These are phyloP conservation scores for Dactylellina parvicollis DNA, from an alignment of 2,329 filamentous ascomycete species.

Conservation along the genomic window DNA sequence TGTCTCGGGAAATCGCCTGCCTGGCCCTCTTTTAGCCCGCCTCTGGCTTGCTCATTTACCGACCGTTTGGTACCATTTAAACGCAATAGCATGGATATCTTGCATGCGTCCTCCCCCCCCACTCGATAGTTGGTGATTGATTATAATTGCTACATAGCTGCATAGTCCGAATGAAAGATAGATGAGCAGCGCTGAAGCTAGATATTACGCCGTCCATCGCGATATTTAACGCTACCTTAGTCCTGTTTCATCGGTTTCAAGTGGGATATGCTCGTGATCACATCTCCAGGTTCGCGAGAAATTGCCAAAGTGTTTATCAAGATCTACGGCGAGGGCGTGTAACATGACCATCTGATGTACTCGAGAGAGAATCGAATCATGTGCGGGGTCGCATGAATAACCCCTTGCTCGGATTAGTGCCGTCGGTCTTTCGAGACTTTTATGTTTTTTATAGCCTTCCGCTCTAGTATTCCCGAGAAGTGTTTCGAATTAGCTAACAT, in stretches of 20 bases:
- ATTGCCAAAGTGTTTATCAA: neutral
- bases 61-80: slow-evolving; percentile 35
- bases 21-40: slow-evolving; percentile 9
- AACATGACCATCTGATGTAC: slow-evolving; percentile 39
- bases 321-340: neutral
- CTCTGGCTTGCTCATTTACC: slow-evolving; percentile 27
- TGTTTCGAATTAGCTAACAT: neutral
- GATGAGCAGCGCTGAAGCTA: too few relatives aligned
- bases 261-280: slow-evolving; percentile 1
- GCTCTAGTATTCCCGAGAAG: neutral
- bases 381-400: slow-evolving; percentile 35
- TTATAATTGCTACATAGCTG: neutral
- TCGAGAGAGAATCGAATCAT: slow-evolving; percentile 30
- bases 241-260: slow-evolving; percentile 28
- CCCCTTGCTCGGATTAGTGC: slow-evolving; percentile 17
- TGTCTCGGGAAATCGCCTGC: slow-evolving; percentile 5
- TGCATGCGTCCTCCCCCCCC: neutral
- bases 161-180: too few relatives aligned
- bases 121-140: neutral
- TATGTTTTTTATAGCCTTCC: neutral
- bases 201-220: too few relatives aligned
- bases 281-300: neutral
- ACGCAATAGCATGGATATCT: slow-evolving; percentile 1
- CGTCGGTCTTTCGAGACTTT: neutral
- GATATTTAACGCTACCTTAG: too few relatives aligned